phyloP scores from a whole-genome alignment of 441 rosid genomes.

The Pelargonium australe region DNA sequence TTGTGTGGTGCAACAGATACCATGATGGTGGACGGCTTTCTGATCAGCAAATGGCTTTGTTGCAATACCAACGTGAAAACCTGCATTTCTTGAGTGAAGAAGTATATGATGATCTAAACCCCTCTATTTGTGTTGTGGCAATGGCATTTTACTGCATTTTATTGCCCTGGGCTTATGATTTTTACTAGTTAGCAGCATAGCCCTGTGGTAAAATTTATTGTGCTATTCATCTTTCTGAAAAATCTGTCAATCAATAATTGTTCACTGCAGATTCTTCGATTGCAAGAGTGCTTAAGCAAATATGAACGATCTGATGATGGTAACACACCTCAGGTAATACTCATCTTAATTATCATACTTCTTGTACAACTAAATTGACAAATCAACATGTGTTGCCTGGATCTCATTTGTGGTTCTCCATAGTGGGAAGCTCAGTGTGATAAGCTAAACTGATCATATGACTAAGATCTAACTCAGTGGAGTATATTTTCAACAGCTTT shows the following conservation, averaged over 20 bases:
- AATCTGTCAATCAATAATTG: not conserved
- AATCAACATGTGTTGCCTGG: not conserved
- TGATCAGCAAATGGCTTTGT: conserved; percentile 96
- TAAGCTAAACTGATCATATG: not conserved
- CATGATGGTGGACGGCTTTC: conserved; percentile 94
- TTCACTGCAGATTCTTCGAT: conserved; percentile 64
- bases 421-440: not conserved
- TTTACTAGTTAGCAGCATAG: conserved; percentile 1
- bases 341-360: conserved; percentile 13
- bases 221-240: not conserved
- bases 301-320: conserved; percentile 78
- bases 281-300: conserved; percentile 89
- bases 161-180: not conserved
- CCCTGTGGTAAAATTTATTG: not conserved
- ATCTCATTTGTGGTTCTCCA: not conserved
- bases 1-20: conserved; percentile 48
- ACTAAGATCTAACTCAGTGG: not conserved
- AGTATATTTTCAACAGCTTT: not conserved
- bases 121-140: conserved; percentile 10
- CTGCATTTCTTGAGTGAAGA: conserved; percentile 83
- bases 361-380: conserved; percentile 2
- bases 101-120: conserved; percentile 34
- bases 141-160: conserved; percentile 13
- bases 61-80: conserved; percentile 46
- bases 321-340: conserved; percentile 75